Percentiles rank a stretch among this genome's conserved stretches.
These are phyloP conservation scores for Effrenium voratum DNA, from an alignment of 73 alveolate species.

Conservation along the genomic window DNA sequence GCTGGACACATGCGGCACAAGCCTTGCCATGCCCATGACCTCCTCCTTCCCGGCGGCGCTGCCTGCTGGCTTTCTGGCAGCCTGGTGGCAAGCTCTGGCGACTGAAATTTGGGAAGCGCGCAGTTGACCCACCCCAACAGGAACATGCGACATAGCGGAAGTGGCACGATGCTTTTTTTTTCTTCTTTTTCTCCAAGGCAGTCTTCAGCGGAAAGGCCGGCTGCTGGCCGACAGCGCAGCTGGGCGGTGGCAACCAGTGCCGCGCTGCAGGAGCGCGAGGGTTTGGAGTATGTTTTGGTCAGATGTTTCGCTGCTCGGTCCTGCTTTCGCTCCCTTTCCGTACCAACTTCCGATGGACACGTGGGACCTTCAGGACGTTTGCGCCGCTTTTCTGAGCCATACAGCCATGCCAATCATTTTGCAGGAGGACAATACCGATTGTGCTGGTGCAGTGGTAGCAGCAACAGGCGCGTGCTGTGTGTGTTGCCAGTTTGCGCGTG, in stretches of 20 bases:
- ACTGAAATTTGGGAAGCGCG: too few relatives aligned
- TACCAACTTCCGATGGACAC: not conserved
- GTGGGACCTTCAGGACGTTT: not conserved
- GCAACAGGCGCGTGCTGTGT: not conserved
- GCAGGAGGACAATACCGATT: not conserved
- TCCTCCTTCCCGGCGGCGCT: not conserved
- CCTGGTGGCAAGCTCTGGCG: too few relatives aligned
- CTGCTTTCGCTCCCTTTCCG: not conserved
- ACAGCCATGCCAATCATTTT: too few relatives aligned
- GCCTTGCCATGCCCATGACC: not conserved
- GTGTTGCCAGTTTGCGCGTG: too few relatives aligned
- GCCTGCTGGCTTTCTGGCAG: not conserved
- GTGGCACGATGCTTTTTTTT: too few relatives aligned
- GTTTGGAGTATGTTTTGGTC: too few relatives aligned
- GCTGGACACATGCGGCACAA: conserved; percentile 27
- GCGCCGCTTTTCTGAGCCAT: not conserved
- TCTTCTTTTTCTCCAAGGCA: not conserved
- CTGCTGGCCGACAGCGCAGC: conserved; percentile 28
- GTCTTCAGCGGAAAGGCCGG: not conserved
- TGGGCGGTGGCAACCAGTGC: not conserved
- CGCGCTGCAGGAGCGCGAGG: not conserved
- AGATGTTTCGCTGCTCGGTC: too few relatives aligned
- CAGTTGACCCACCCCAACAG: too few relatives aligned
- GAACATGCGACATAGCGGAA: too few relatives aligned
- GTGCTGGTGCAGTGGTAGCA: not conserved